Percentiles rank a stretch among this genome's conserved stretches.
These are phyloP conservation scores for Plasmodium cynomolgi DNA, from an alignment of 169 alveolate species.

Conservation along the genomic window DNA sequence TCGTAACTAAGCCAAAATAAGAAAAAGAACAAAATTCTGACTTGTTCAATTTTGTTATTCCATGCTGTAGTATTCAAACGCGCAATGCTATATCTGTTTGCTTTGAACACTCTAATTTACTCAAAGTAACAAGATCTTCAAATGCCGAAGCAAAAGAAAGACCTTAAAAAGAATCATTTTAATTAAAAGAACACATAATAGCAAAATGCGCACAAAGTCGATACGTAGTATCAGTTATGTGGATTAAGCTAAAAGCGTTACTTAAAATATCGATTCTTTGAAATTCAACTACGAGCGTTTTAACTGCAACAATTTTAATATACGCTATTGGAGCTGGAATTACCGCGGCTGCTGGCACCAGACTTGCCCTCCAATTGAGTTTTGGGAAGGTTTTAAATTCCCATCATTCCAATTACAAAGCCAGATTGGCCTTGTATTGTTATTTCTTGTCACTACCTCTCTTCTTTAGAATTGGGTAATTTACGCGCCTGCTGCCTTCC, in stretches of 20 bases:
- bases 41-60: slow-evolving; percentile 85
- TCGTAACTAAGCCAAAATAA: slow-evolving; percentile 85
- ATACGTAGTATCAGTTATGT: too few relatives aligned
- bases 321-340: slow-evolving; percentile 95
- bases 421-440: slow-evolving; percentile 87
- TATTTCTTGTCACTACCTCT: slow-evolving; percentile 96
- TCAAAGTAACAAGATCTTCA: slow-evolving; percentile 86
- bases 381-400: slow-evolving; percentile 83
- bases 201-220: too few relatives aligned
- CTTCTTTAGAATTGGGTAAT: slow-evolving; percentile 95
- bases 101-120: slow-evolving; percentile 93
- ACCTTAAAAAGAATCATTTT: too few relatives aligned
- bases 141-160: too few relatives aligned
- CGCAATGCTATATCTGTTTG: slow-evolving; percentile 82
- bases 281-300: slow-evolving; percentile 91
- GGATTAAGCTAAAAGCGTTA: neutral
- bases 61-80: slow-evolving; percentile 87
- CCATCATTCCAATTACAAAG: slow-evolving; percentile 92
- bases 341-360: slow-evolving; percentile 96
- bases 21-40: slow-evolving; percentile 52
- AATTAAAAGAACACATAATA: too few relatives aligned
- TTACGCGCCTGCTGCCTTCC: slow-evolving; percentile 98
- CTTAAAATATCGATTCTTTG: slow-evolving; percentile 10
- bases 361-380: slow-evolving; percentile 94
- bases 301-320: slow-evolving; percentile 93